A percentile compares a stretch with the other conserved stretches of the same genome.
Conservation (phyloP, 768 basidiomycete species). For the Kockovaella imperatae region DNA sequence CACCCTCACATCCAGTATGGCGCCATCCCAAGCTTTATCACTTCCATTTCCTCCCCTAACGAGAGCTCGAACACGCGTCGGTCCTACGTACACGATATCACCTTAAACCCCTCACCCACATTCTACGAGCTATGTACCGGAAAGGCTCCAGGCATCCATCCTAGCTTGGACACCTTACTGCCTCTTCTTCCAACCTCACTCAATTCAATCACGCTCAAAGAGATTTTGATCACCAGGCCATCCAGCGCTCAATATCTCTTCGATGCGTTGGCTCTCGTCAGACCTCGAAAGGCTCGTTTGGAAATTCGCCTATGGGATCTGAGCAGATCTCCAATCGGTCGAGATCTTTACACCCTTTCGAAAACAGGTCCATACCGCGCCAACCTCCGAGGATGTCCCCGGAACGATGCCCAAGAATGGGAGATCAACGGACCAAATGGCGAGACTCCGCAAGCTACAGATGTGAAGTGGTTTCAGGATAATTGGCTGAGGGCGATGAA, state of each 20-base stretch:
- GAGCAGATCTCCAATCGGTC: slow-evolving; percentile 18
- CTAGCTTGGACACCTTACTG: slow-evolving; percentile 15
- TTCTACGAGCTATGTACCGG: background rate
- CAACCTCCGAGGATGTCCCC: too few species aligned
- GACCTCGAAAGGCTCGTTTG: slow-evolving; percentile 24
- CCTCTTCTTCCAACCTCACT: slow-evolving; percentile 9
- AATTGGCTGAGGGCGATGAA: too few species aligned
- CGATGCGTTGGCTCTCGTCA: slow-evolving; percentile 10
- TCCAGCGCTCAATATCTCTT: slow-evolving; percentile 13
- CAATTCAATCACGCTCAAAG: slow-evolving; percentile 20
- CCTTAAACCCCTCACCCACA: background rate
- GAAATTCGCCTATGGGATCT: slow-evolving; percentile 35
- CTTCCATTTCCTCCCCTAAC: too few species aligned
- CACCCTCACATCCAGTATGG: slow-evolving; percentile 12
- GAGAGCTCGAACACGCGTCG: too few species aligned
- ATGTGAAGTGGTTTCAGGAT: too few species aligned
- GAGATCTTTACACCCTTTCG: too few species aligned
- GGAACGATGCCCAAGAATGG: too few species aligned
- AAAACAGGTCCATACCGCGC: too few species aligned
- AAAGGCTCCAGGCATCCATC: background rate
- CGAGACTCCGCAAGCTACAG: too few species aligned
- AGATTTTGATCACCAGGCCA: slow-evolving; percentile 15
- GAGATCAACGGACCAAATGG: too few species aligned
- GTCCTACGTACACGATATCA: too few species aligned
- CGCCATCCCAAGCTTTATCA: slow-evolving; percentile 7